Evolutionary conservation across 2,329 filamentous ascomycete genomes (phyloP), one percentile per base, ranked within the genome.

Genomic region (Aureobasidium sp.): DNA sequence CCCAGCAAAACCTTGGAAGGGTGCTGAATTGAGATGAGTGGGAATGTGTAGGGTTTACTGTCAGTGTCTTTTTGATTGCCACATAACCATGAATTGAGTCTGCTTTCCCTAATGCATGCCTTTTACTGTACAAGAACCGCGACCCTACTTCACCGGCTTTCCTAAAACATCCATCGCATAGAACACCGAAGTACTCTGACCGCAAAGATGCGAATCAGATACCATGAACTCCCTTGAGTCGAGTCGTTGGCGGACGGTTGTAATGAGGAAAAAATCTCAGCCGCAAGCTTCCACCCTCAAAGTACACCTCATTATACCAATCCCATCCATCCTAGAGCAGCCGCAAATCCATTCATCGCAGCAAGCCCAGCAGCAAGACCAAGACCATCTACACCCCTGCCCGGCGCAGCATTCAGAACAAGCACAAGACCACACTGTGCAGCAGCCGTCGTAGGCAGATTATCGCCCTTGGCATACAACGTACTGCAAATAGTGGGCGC

Each of bases 351-450:
- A 57, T 57, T 58, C 1, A 58, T 8, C n/a, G 6, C 22, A 37
- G 54, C 54, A 15, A 48, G 5, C 27, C 40, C 54, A 27, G 31
- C 54, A 37, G 31, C 54, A 7, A 58, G 3, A n/a, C 42, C 54
- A 1, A 58, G 2, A 3, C 31, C 54, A 47, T n/a, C 31, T 2
- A 37, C 42, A n/a, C 22, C 54, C 19, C 54, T 48, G 0, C 42
- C 57, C 1, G 57, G 57, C n/a, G 57, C 57, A 15, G 12, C 45
- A 35, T 60, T 60, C 9, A 60, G 15, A 9, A 60, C 45, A 11
- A 60, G 35, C 33, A 60, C 57, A 50, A 60, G 44, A 7, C 57
- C 57, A 50, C 57, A 60, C 7, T 19, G 45, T 9, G 57, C 57
- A 1, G 57, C 57, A n/a, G 57, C 57, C 14, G 57, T 60, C 11